phyloP scores from a whole-genome alignment of 495 filamentous ascomycete genomes.

The Penicillium diatomitis region DNA sequence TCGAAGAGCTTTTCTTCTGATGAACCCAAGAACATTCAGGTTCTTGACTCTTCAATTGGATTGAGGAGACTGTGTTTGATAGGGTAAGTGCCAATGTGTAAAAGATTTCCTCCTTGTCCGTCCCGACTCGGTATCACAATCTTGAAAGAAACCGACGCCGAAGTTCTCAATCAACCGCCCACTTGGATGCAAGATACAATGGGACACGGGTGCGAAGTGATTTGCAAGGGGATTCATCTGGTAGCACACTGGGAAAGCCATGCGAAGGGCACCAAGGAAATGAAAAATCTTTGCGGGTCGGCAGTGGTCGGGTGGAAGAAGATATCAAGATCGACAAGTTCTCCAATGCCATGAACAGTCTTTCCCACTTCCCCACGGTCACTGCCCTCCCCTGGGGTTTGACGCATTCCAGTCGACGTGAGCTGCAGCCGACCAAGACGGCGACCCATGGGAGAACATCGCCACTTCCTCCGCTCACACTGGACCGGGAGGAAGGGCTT shows the following conservation, averaged over 20 bases:
- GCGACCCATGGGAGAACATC: no score
- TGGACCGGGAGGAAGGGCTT: no score
- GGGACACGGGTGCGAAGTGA: no score
- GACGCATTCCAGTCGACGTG: no score
- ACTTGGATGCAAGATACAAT: no score
- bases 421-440: no score
- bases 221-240: no score
- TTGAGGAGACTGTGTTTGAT: conserved; percentile 18
- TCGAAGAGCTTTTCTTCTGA: conserved; percentile 14
- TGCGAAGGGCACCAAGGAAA: background rate
- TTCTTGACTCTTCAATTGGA: conserved; percentile 16
- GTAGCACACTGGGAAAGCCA: background rate
- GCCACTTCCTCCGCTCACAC: no score
- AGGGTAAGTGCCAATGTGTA: conserved; percentile 22
- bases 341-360: background rate
- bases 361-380: background rate
- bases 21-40: conserved; percentile 12
- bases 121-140: no score
- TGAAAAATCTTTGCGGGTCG: background rate
- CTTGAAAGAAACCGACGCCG: no score
- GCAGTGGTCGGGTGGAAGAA: background rate
- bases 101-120: background rate
- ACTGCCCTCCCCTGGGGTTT: background rate
- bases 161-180: no score
- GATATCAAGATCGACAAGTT: background rate